These are phyloP conservation scores for Neopestalotiopsis rosae DNA, from an alignment of 2,329 filamentous ascomycete genomes.

Conservation along the genomic window DNA sequence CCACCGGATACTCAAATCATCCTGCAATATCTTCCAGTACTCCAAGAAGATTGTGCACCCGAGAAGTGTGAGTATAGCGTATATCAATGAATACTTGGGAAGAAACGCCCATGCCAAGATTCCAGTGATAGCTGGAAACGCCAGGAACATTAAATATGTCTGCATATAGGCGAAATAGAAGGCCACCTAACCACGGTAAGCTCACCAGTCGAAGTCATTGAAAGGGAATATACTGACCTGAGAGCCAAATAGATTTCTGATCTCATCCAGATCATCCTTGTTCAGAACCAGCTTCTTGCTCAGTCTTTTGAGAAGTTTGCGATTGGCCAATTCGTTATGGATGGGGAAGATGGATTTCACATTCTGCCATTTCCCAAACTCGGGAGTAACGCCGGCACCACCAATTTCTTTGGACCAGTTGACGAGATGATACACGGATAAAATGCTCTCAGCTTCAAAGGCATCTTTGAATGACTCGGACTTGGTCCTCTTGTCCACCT, in stretches of 20 bases:
- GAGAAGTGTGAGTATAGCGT: slow-evolving; percentile 68
- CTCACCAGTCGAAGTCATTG: accelerated
- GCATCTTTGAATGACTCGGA: slow-evolving; percentile 46
- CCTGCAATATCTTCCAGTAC: slow-evolving; percentile 79
- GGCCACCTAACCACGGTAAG: slow-evolving; percentile 55
- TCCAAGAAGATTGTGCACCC: slow-evolving; percentile 79
- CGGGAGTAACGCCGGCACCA: slow-evolving; percentile 67
- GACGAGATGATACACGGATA: slow-evolving; percentile 73
- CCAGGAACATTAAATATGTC: slow-evolving; percentile 73
- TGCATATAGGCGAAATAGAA: slow-evolving; percentile 88
- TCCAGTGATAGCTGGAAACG: slow-evolving; percentile 72
- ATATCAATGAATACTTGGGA: slow-evolving; percentile 72
- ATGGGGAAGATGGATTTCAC: slow-evolving; percentile 67
- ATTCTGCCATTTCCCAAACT: slow-evolving; percentile 62
- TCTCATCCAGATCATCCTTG: slow-evolving; percentile 58
- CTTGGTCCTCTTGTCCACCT: slow-evolving; percentile 54
- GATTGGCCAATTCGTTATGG: slow-evolving; percentile 63
- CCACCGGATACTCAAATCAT: slow-evolving; percentile 76
- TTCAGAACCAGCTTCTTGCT: slow-evolving; percentile 58
- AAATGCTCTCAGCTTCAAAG: slow-evolving; percentile 70
- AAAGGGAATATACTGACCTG: slow-evolving; percentile 43
- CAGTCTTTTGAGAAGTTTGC: slow-evolving; percentile 60
- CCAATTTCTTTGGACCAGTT: slow-evolving; percentile 62
- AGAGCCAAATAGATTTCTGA: slow-evolving; percentile 67
- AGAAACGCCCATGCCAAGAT: slow-evolving; percentile 71